A percentile compares a stretch with the other conserved stretches of the same genome.
These are phyloP conservation scores for Hanseniaspora opuntiae DNA, from an alignment of 805 yeast species.

Conservation along the genomic window DNA sequence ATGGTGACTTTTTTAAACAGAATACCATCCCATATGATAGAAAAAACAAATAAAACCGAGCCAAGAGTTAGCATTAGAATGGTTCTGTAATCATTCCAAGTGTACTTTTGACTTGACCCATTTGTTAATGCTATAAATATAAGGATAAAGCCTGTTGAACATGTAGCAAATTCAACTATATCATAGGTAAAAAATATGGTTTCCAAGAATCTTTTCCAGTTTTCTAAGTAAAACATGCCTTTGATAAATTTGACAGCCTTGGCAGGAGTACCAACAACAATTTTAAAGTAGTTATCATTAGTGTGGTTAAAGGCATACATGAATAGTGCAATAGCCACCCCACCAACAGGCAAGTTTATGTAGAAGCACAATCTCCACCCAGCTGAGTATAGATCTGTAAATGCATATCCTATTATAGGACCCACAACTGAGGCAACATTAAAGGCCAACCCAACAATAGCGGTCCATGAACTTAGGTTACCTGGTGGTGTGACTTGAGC, in stretches of 20 bases:
- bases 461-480: constrained; percentile 20
- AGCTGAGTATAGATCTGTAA: constrained; percentile 33
- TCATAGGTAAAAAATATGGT: constrained; percentile 17
- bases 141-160: constrained; percentile 18
- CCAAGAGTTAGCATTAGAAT: constrained; percentile 34
- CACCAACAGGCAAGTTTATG: constrained; percentile 56
- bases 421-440: constrained; percentile 44
- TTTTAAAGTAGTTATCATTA: not conserved
- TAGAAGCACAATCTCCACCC: constrained; percentile 70
- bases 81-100: constrained; percentile 38
- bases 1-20: constrained; percentile 14
- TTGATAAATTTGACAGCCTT: not conserved
- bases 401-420: constrained; percentile 55
- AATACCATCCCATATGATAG: constrained; percentile 34
- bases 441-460: constrained; percentile 24
- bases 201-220: not conserved
- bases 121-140: constrained; percentile 19
- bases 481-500: constrained; percentile 25
- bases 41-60: constrained; percentile 28
- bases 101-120: constrained; percentile 48
- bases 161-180: constrained; percentile 18
- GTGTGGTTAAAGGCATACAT: constrained; percentile 13
- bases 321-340: constrained; percentile 22
- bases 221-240: not conserved
- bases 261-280: not conserved